These are phyloP conservation scores for Aspergillus taichungensis DNA, from an alignment of 495 filamentous ascomycete species.

Conservation along the genomic window DNA sequence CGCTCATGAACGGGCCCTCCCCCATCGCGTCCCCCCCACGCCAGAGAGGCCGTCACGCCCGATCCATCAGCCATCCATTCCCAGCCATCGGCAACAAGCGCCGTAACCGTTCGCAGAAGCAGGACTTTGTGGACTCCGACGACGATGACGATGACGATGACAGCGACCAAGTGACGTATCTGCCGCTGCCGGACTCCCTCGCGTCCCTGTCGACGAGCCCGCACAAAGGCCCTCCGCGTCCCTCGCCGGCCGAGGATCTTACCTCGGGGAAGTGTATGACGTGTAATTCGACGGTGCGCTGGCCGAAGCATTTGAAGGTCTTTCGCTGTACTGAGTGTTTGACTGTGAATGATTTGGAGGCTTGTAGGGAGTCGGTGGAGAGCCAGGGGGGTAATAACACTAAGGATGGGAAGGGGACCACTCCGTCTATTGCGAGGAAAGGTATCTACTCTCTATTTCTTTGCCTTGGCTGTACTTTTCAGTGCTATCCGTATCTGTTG, in stretches of 20 bases:
- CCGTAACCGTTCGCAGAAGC: conserved; percentile 22
- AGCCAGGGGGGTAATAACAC: conserved; percentile 7
- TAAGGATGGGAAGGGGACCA: conserved; percentile 5
- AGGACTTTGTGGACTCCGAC: conserved; percentile 31
- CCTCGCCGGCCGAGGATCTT: conserved; percentile 27
- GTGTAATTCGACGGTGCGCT: conserved; percentile 72
- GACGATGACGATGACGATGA: conserved; percentile 35
- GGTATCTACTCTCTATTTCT: conserved; percentile 3
- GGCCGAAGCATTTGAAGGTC: conserved; percentile 65
- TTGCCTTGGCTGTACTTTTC: conserved; percentile 1
- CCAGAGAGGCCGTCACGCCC: conserved; percentile 46
- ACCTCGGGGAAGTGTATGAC: conserved; percentile 73
- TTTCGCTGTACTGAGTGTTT: conserved; percentile 83
- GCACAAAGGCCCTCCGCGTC: conserved; percentile 21
- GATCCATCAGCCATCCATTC: conserved; percentile 72
- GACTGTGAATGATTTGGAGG: conserved; percentile 76
- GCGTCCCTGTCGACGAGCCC: conserved; percentile 22
- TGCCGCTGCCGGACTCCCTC: background rate
- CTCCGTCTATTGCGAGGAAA: conserved; percentile 16
- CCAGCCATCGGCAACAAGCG: conserved; percentile 45
- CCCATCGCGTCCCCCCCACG: conserved; percentile 14
- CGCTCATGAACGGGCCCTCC: conserved; percentile 12
- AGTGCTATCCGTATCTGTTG: background rate
- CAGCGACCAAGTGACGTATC: conserved; percentile 13
- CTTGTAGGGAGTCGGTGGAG: conserved; percentile 22